A percentile compares a stretch with the other conserved stretches of the same genome.
These are phyloP conservation scores for Nepenthes mirabilis DNA, from an alignment of 148 eudicot genomes.

Conservation along the genomic window DNA sequence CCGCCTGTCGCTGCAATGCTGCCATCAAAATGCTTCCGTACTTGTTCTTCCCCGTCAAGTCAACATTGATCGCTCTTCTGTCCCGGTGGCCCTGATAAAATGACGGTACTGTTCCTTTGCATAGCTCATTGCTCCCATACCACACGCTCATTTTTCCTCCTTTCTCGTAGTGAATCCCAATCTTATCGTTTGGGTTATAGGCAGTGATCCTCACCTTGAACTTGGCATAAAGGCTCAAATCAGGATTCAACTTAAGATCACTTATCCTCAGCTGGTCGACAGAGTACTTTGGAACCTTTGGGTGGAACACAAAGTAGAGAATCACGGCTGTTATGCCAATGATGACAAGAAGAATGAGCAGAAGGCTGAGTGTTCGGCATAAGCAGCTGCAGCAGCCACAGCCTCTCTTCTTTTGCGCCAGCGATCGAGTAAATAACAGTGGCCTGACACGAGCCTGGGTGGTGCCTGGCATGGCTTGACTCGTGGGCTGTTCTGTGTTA, in stretches of 20 bases:
- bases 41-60: constrained; percentile 56
- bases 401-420: not conserved
- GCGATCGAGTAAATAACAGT: too few species aligned
- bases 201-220: constrained; percentile 68
- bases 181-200: constrained; percentile 63
- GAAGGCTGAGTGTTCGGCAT: constrained; percentile 47
- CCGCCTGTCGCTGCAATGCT: constrained; percentile 3
- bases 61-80: constrained; percentile 32
- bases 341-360: constrained; percentile 26
- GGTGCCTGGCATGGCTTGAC: too few species aligned
- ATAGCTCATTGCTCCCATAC: constrained; percentile 43
- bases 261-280: constrained; percentile 52
- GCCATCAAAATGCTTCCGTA: constrained; percentile 60
- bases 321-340: constrained; percentile 29
- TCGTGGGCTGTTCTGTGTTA: too few species aligned
- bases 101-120: constrained; percentile 49
- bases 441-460: too few species aligned
- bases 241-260: constrained; percentile 52
- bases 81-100: constrained; percentile 77
- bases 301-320: constrained; percentile 53
- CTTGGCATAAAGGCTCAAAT: constrained; percentile 65
- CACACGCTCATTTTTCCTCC: constrained; percentile 68
- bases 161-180: constrained; percentile 69
- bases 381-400: constrained; percentile 36
- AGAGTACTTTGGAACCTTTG: constrained; percentile 74